phyloP scores from a whole-genome alignment of 2,329 filamentous ascomycete species.

The Whalleya microplaca region DNA sequence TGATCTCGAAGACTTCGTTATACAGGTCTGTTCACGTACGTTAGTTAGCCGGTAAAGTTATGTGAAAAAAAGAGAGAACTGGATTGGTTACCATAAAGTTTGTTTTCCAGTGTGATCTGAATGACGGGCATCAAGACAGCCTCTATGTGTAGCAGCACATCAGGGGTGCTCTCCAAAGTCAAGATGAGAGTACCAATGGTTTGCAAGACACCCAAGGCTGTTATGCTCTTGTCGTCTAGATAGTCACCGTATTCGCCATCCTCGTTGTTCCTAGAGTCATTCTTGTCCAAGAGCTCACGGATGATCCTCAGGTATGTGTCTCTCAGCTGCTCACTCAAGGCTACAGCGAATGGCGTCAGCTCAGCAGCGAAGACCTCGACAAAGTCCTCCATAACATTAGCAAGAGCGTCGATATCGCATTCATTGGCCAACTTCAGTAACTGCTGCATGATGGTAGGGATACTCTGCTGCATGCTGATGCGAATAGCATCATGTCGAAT shows the following conservation, averaged over 20 bases:
- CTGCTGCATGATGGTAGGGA: constrained; percentile 99
- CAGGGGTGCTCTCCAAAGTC: constrained; percentile 94
- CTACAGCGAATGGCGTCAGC: constrained; percentile 94
- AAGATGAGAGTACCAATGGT: constrained; percentile 97
- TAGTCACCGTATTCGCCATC: constrained; percentile 87
- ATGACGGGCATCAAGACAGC: constrained; percentile 97
- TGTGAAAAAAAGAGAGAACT: background rate
- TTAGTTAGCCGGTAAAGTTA: constrained; percentile 28
- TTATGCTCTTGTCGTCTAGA: constrained; percentile 97
- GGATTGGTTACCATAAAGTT: constrained; percentile 77
- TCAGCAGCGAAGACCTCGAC: constrained; percentile 98
- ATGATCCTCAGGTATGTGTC: constrained; percentile 97
- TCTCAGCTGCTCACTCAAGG: constrained; percentile 90
- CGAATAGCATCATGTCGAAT: constrained; percentile 95
- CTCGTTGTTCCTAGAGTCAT: constrained; percentile 73
- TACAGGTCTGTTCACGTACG: constrained; percentile 69
- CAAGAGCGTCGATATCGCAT: constrained; percentile 94
- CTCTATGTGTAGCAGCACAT: constrained; percentile 92
- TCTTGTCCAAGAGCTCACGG: constrained; percentile 86
- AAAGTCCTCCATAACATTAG: constrained; percentile 99
- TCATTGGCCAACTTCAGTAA: constrained; percentile 96
- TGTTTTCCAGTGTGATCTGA: constrained; percentile 94
- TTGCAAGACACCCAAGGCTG: constrained; percentile 91
- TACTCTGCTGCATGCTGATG: constrained; percentile 94
- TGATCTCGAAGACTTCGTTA: constrained; percentile 98